Conservation (phyloP, 2,329 filamentous ascomycete species). For the Elsinoe necatrix region DNA sequence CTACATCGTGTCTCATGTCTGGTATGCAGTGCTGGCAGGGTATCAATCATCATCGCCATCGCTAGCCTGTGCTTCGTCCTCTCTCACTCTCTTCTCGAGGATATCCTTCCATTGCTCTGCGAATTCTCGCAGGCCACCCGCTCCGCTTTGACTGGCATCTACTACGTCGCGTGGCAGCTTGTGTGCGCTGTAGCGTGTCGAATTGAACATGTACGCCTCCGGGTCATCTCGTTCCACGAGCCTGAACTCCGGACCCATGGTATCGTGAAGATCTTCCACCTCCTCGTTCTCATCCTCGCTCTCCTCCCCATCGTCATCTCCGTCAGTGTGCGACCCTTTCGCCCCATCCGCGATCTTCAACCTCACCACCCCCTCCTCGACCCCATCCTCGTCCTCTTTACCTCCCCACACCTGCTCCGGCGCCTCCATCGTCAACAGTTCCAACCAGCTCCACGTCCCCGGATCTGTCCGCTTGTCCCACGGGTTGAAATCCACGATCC, state of each 20-base stretch:
- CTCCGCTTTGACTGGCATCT: conserved; percentile 49
- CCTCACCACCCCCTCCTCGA: conserved; percentile 22
- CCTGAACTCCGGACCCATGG: conserved; percentile 63
- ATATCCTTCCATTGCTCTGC: conserved; percentile 42
- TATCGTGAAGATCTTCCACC: conserved; percentile 32
- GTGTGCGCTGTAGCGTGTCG: conserved; percentile 85
- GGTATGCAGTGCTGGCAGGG: background rate
- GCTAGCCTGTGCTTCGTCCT: conserved; percentile 25
- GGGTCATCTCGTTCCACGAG: conserved; percentile 78
- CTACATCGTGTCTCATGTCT: background rate
- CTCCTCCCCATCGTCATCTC: conserved; percentile 18
- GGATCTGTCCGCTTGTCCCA: conserved; percentile 88
- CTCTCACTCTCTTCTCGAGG: conserved; percentile 34
- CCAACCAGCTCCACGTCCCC: conserved; percentile 80
- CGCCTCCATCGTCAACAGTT: conserved; percentile 66
- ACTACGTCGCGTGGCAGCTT: conserved; percentile 93
- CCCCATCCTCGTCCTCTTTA: conserved; percentile 16
- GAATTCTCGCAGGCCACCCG: conserved; percentile 67
- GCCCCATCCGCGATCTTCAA: conserved; percentile 19
- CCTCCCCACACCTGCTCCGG: conserved; percentile 33
- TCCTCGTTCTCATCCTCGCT: conserved; percentile 43
- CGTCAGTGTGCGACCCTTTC: conserved; percentile 14
- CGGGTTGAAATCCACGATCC: conserved; percentile 89
- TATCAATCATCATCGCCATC: conserved; percentile 26
- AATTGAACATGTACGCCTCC: conserved; percentile 76